phyloP scores from a whole-genome alignment of 2,329 filamentous ascomycete species.

The Magnaporthiopsis incrustans region DNA sequence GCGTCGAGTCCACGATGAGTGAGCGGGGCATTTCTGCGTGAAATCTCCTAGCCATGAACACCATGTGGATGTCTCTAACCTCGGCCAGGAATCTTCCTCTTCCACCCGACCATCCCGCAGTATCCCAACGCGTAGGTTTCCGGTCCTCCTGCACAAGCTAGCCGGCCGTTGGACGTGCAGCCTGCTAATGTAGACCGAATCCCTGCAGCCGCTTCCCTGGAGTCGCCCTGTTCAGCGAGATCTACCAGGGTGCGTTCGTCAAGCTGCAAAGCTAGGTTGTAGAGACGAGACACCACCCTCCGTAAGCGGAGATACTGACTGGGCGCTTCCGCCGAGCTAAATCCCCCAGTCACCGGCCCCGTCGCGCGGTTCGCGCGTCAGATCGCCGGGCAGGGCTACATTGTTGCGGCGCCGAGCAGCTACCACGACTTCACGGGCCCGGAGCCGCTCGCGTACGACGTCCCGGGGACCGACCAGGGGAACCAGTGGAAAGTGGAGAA shows the following conservation, averaged over 20 bases:
- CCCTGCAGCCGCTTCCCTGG: constrained; percentile 64
- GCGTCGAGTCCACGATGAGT: constrained; percentile 49
- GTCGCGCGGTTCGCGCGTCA: constrained; percentile 84
- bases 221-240: constrained; percentile 85
- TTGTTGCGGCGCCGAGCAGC: constrained; percentile 80
- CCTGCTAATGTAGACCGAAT: constrained; percentile 5
- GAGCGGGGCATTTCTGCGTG: constrained; percentile 7
- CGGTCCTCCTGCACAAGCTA: neutral
- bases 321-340: neutral
- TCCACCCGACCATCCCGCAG: constrained; percentile 74
- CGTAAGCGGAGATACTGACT: neutral
- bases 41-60: too few relatives aligned
- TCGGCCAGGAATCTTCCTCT: constrained; percentile 70
- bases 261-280: too few relatives aligned
- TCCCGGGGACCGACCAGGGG: constrained; percentile 75
- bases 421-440: constrained; percentile 92
- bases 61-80: neutral
- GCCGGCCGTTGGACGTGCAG: neutral
- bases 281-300: too few relatives aligned
- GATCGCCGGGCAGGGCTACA: constrained; percentile 88
- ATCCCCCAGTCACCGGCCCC: constrained; percentile 67
- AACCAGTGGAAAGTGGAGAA: constrained; percentile 83
- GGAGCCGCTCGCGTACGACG: constrained; percentile 77
- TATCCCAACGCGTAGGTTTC: constrained; percentile 71
- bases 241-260: constrained; percentile 69